Evolutionary conservation across 1,139 yeast genomes (phyloP).

Genomic region (Scheffersomyces cryptocercus): DNA sequence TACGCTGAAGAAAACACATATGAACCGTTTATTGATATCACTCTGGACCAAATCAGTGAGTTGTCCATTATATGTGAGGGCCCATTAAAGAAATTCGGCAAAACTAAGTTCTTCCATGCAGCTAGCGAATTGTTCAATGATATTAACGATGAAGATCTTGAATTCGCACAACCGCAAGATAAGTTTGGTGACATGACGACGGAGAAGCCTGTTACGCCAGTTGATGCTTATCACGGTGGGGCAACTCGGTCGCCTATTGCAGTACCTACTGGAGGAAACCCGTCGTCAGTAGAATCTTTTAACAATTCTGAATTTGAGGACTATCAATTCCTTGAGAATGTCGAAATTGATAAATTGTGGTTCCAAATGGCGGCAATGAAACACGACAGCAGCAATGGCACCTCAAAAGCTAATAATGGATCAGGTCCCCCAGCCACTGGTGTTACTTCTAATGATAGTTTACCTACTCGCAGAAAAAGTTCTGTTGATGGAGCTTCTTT

Average conservation of each 20-base stretch:
- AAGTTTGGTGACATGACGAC: background rate
- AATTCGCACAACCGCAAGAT: conserved; percentile 5
- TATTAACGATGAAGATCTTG: conserved; percentile 10
- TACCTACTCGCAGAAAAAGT: background rate
- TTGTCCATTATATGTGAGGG: conserved; percentile 15
- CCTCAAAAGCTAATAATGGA: conserved; percentile 1
- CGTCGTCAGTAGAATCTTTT: conserved; percentile 10
- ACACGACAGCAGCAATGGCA: conserved; percentile 15
- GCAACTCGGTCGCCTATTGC: conserved; percentile 3
- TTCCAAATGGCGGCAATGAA: conserved; percentile 37
- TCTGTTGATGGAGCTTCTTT: background rate
- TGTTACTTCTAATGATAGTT: background rate
- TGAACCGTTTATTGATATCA: conserved; percentile 11
- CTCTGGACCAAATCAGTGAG: conserved; percentile 27
- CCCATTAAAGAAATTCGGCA: conserved; percentile 13
- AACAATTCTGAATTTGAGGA: conserved; percentile 11
- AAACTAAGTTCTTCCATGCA: conserved; percentile 11
- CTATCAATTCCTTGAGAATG: conserved; percentile 26
- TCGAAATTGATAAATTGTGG: conserved; percentile 44
- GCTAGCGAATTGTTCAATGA: conserved; percentile 11
- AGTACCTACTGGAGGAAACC: conserved; percentile 1
- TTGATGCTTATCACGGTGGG: background rate
- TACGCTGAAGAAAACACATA: conserved; percentile 11
- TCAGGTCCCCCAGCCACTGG: background rate
- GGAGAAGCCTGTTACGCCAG: background rate